Conservation (phyloP, 345 rosid species). For the Lumnitzera racemosa region DNA sequence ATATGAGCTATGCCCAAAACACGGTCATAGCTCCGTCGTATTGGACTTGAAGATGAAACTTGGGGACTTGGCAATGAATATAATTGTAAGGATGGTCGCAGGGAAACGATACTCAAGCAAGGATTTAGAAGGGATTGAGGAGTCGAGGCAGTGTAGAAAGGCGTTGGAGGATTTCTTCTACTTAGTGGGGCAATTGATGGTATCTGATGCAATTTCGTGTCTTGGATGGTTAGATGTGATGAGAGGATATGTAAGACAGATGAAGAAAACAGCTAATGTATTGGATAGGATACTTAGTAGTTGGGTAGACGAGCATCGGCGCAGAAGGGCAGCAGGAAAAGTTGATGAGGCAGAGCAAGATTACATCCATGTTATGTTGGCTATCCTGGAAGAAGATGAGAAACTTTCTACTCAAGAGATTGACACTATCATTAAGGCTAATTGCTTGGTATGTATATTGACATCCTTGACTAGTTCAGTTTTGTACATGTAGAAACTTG, state of each 20-base stretch:
- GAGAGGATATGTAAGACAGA: slow-evolving; percentile 15
- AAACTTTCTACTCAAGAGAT: slow-evolving; percentile 3
- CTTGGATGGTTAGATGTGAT: slow-evolving; percentile 29
- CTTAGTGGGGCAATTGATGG: slow-evolving; percentile 12
- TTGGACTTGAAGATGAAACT: slow-evolving; percentile 21
- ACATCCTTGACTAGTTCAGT: too few relatives aligned
- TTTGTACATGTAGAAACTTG: too few relatives aligned
- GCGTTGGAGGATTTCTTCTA: slow-evolving; percentile 16
- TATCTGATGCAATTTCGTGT: slow-evolving; percentile 22
- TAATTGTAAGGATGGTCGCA: slow-evolving; percentile 22
- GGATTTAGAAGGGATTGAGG: slow-evolving; percentile 1
- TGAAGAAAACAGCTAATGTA: slow-evolving; percentile 26
- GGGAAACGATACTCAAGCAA: slow-evolving; percentile 16
- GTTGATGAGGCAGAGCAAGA: slow-evolving; percentile 14
- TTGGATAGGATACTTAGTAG: slow-evolving; percentile 28
- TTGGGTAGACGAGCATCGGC: slow-evolving; percentile 32
- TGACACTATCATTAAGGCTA: slow-evolving; percentile 14
- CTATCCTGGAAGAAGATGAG: slow-evolving; percentile 9
- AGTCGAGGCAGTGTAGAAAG: slow-evolving; percentile 13
- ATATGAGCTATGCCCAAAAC: slow-evolving; percentile 11
- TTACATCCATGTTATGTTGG: slow-evolving; percentile 23
- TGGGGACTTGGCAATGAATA: slow-evolving; percentile 17
- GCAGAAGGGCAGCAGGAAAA: slow-evolving; percentile 8
- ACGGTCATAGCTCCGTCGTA: slow-evolving; percentile 6
- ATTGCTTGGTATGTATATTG: slow-evolving; percentile 15